Base-by-base conservation (phyloP, 2,329 filamentous ascomycete species). In the Verticillium zaregamsianum region DNA sequence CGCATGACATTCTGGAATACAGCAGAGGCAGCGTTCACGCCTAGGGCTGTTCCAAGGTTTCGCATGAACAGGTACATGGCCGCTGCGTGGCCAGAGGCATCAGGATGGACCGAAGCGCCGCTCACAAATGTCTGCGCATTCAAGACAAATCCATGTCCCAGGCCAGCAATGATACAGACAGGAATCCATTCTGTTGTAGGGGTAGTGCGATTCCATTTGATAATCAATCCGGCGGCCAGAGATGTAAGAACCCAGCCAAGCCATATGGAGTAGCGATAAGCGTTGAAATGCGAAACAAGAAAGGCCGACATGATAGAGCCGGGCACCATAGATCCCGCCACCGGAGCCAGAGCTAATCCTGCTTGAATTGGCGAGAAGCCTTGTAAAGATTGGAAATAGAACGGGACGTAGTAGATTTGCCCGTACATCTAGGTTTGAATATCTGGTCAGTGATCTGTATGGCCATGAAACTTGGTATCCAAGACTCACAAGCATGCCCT, bases 241-340 rank as follows among this genome's bases (percentile, higher is more conserved):
- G 52, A 33, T 28, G 63, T 60, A 11, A 64, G 37, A 12, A 70
- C 66, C 74, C 76, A 79, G 20, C 76, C 76, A 52, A 69, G 62
- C 68, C 73, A 74, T 61, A 77, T 73, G 15, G 75, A 68, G 73
- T 73, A 76, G 33, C 76, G 73, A 66, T 71, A 77, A 58, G 65
- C 70, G 35, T 74, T 73, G 52, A 69, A 68, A 2, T 70, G 69
- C 2, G 74, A 71, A 2, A 73, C 70, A 3, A 74, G 57, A 17
- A 71, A 56, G 9, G 69, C 70, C 20, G 69, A 68, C 35, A 76
- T 61, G 60, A 76, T 75, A 35, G 71, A 73, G 1, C 69, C 68
- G 0, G 71, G 67, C 3, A 75, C 68, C 0, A 76, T 67, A 5
- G 72, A 64, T 32, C 71, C 67, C 3, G 68, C 72, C 23, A 71